Conservation (phyloP, 306 rosid genomes). For the Malus asiatica region DNA sequence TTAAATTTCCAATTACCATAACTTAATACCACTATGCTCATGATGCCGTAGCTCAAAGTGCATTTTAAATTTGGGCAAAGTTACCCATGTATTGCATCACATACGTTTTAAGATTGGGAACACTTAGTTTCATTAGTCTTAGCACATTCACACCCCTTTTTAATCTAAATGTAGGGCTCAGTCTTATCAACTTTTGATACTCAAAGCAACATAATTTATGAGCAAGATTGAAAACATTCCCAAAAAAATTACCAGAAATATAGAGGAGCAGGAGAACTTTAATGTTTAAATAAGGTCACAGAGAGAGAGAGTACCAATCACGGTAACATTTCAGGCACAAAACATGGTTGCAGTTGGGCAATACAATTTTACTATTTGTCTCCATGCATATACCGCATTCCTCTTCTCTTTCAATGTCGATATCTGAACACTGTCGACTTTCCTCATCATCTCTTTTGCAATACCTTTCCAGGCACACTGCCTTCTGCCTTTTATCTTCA, state of each 20-base stretch:
- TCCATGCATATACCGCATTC: conserved; percentile 99
- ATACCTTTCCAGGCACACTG: conserved; percentile 77
- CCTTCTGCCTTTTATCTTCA: conserved; percentile 86
- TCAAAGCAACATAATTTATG: not conserved
- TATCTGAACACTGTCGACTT: conserved; percentile 39
- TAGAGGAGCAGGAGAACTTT: not conserved
- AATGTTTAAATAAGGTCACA: not conserved
- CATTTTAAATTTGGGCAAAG: not conserved
- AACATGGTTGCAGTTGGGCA: conserved; percentile 87
- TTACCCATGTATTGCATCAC: too few species aligned
- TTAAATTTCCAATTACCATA: not conserved
- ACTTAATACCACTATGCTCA: not conserved
- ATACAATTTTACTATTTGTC: conserved; percentile 68
- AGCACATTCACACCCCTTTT: too few species aligned
- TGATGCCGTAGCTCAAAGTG: not conserved
- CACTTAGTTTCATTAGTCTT: too few species aligned
- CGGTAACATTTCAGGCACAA: conserved; percentile 95
- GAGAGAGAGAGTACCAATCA: conserved; percentile 53
- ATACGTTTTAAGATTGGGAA: too few species aligned
- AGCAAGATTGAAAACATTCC: not conserved
- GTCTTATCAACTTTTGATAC: not conserved
- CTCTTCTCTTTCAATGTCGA: conserved; percentile 85
- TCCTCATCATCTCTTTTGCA: conserved; percentile 68
- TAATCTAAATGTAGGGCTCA: not conserved
- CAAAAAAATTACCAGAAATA: not conserved